A percentile compares a stretch with the other conserved stretches of the same genome.
These are phyloP conservation scores for Eutreptiella sp. DNA, from an alignment of 208 protist species.

Conservation along the genomic window DNA sequence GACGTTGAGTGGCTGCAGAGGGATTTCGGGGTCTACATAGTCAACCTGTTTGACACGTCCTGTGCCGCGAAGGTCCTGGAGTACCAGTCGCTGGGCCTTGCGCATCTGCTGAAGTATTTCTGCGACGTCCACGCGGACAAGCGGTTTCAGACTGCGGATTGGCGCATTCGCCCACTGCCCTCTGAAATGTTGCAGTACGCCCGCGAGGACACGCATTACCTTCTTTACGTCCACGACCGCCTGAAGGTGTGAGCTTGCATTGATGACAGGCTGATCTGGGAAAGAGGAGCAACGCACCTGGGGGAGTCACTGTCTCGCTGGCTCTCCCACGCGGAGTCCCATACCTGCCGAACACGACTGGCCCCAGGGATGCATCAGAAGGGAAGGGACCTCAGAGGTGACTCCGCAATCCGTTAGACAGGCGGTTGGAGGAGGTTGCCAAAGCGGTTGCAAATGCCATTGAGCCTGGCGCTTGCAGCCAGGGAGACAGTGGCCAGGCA, in stretches of 20 bases:
- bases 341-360: too few species aligned
- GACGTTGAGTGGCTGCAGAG: conserved; percentile 96
- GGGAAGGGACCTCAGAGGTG: too few species aligned
- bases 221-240: conserved; percentile 93
- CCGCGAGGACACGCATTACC: conserved; percentile 95
- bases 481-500: too few species aligned
- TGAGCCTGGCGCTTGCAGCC: too few species aligned
- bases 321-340: neutral
- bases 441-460: too few species aligned
- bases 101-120: conserved; percentile 86
- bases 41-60: conserved; percentile 97
- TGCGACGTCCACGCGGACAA: conserved; percentile 90
- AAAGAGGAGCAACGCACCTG: neutral
- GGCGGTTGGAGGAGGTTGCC: too few species aligned
- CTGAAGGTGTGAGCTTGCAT: too few species aligned
- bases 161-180: conserved; percentile 92
- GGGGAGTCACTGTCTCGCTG: neutral
- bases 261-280: neutral
- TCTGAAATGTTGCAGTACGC: conserved; percentile 94
- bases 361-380: too few species aligned
- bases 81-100: conserved; percentile 75
- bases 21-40: conserved; percentile 95
- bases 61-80: conserved; percentile 85
- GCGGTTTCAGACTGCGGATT: conserved; percentile 95
- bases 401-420: conserved; percentile 22